These are phyloP conservation scores for Wickerhamiella parazyma DNA, from an alignment of 805 yeast genomes.

Conservation along the genomic window DNA sequence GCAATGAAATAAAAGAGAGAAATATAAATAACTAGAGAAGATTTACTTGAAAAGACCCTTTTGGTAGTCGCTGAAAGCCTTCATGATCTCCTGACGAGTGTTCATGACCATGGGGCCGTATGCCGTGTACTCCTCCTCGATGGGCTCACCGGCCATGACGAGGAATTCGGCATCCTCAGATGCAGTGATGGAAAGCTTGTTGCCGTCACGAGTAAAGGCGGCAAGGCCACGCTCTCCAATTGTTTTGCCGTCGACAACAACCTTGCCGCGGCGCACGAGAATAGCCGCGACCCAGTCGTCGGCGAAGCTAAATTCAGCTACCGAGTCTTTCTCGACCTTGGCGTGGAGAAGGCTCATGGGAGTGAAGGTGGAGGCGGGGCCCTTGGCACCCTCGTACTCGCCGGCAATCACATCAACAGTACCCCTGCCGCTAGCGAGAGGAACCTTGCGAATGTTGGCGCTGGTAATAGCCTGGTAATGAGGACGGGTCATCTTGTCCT, in stretches of 20 bases:
- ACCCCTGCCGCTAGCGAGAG: conserved; percentile 46
- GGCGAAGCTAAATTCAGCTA: conserved; percentile 46
- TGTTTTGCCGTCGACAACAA: conserved; percentile 33
- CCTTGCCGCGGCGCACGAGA: conserved; percentile 50
- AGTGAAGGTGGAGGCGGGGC: conserved; percentile 64
- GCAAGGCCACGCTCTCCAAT: conserved; percentile 18
- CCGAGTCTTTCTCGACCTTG: conserved; percentile 50
- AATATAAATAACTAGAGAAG: background rate
- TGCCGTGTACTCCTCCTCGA: conserved; percentile 67
- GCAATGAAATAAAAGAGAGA: background rate
- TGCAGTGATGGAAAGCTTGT: conserved; percentile 14
- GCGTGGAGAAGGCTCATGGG: conserved; percentile 65
- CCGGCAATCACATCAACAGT: conserved; percentile 66
- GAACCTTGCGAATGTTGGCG: conserved; percentile 54
- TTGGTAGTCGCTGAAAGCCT: conserved; percentile 65
- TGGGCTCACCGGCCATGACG: conserved; percentile 59
- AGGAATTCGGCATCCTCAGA: conserved; percentile 43
- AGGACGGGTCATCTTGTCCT: conserved; percentile 50
- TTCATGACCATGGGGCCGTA: conserved; percentile 88
- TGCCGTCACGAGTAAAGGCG: conserved; percentile 35
- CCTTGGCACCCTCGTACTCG: conserved; percentile 56
- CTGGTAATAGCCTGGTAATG: conserved; percentile 61
- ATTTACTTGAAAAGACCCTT: conserved; percentile 16
- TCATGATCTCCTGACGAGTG: conserved; percentile 45
- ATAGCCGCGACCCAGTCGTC: conserved; percentile 52